Conservation (phyloP, 768 basidiomycete species). For the Tricholoma hemisulphureum region DNA sequence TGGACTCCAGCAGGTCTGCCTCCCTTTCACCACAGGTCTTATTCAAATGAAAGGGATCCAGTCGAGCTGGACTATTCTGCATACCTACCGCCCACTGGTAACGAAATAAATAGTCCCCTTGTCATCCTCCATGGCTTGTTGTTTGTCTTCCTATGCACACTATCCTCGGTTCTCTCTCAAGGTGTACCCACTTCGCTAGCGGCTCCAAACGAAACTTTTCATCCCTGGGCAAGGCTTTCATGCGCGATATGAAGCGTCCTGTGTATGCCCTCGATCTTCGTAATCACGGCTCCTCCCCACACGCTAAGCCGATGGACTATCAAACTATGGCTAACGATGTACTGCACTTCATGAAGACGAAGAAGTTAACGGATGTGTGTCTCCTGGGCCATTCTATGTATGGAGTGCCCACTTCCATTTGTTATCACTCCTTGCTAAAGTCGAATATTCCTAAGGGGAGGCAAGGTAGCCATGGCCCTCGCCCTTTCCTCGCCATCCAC, state of each 20-base stretch:
- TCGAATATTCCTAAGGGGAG: conserved; percentile 58
- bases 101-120: conserved; percentile 38
- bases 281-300: conserved; percentile 80
- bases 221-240: conserved; percentile 70
- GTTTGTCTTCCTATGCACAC: conserved; percentile 31
- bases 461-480: conserved; percentile 74
- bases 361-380: conserved; percentile 54
- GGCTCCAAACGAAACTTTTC: conserved; percentile 87
- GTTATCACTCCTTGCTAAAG: background rate
- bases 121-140: conserved; percentile 61
- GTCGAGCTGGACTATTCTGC: conserved; percentile 18
- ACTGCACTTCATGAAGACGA: conserved; percentile 55
- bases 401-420: conserved; percentile 19
- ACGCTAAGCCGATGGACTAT: conserved; percentile 69
- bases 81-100: conserved; percentile 19
- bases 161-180: background rate
- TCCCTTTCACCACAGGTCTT: background rate
- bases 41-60: conserved; percentile 4
- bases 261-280: conserved; percentile 77
- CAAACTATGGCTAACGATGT: conserved; percentile 74
- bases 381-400: conserved; percentile 88
- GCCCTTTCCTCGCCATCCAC: conserved; percentile 42
- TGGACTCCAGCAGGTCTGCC: no score
- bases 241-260: conserved; percentile 54
- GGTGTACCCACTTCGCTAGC: conserved; percentile 34